Evolutionary conservation across 768 basidiomycete species (phyloP), one percentile per base, ranked within the genome.

Genomic region (Leccinum incarnatum): DNA sequence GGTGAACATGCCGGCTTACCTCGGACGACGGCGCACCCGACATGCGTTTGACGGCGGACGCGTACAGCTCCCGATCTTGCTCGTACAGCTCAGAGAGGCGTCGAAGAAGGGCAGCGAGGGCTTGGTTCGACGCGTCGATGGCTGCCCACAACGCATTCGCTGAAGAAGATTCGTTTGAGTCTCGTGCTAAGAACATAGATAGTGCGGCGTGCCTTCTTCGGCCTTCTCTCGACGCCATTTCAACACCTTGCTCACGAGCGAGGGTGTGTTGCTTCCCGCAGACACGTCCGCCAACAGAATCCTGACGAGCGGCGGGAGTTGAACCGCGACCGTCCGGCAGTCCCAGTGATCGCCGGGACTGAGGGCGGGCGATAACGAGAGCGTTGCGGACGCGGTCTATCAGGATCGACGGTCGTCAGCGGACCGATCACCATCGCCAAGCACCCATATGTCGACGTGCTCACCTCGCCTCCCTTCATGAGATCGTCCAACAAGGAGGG

Each of bases 221-320:
- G 77, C 72, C 48, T 88, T 79, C 46, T 86, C 83, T 66, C 84
- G 83, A 46, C 91, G 83, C 96, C 96, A 98, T 65, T 85, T 86
- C 62, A 97, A 75, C 4, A 99, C 97, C 72, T 92, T 88, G 30
- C 92, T 86, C 11, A 95, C 94, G 45, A 98, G 84, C 45, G 92
- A 92, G 2, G 97, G 97, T 2, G 97, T 98, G 67, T 98, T 92
- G 64, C 91, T 95, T 10, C 97, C 97, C 9, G 91, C 93, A 66
- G 97, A 92, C 15, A 98, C 94, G 69, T 99, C 97, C 25, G 95
- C 97, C 21, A 99, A 81, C 75, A 98, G 82, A 36, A 99, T 81
- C 55, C 91, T 80, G 21, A 91, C 87, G 53, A 86, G 74, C 0
- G 91, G 92, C 3, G 97, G 97, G 34, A 99, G 85, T 54, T 83